These are phyloP conservation scores for Panicum miliaceum DNA, from an alignment of 176 grass and related monocot species.

Conservation along the genomic window DNA sequence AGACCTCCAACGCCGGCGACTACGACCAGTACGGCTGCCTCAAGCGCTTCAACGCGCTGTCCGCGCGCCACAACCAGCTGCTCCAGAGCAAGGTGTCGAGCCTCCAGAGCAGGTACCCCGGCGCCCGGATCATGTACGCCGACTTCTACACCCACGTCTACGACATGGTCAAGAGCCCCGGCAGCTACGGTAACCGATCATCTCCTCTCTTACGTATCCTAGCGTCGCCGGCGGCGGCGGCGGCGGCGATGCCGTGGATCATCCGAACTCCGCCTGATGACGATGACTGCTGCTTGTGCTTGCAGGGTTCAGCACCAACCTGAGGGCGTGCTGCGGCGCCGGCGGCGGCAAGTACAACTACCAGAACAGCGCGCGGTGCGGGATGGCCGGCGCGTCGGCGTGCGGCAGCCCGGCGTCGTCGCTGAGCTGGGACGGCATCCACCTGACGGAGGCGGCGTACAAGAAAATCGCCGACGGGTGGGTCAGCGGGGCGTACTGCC, in stretches of 20 bases:
- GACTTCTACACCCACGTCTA: conserved; percentile 82
- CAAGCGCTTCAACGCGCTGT: conserved; percentile 74
- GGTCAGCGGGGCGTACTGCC: conserved; percentile 78
- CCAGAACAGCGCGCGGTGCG: conserved; percentile 66
- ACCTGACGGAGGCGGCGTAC: conserved; percentile 90
- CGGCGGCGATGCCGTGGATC: too few relatives aligned
- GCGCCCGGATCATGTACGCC: conserved; percentile 65
- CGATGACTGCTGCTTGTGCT: too few relatives aligned
- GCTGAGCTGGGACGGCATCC: conserved; percentile 93
- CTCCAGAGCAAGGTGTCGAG: conserved; percentile 54
- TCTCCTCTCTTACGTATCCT: too few relatives aligned
- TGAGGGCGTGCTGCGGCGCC: conserved; percentile 75
- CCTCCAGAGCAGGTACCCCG: conserved; percentile 72
- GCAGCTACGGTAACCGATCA: too few relatives aligned
- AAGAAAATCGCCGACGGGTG: conserved; percentile 77
- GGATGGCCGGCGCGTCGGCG: conserved; percentile 58
- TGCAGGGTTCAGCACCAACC: conserved; percentile 66
- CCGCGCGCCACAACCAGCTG: conserved; percentile 66
- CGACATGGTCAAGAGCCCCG: conserved; percentile 68
- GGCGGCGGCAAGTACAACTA: conserved; percentile 84
- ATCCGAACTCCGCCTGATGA: too few relatives aligned
- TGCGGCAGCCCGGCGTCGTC: conserved; percentile 64
- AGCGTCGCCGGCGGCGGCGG: too few relatives aligned
- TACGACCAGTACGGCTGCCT: conserved; percentile 83
- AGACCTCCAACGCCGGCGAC: conserved; percentile 64